A percentile compares a stretch with the other conserved stretches of the same genome.
phyloP scores from a whole-genome alignment of 805 yeast species.

The Lachancea cidri region DNA sequence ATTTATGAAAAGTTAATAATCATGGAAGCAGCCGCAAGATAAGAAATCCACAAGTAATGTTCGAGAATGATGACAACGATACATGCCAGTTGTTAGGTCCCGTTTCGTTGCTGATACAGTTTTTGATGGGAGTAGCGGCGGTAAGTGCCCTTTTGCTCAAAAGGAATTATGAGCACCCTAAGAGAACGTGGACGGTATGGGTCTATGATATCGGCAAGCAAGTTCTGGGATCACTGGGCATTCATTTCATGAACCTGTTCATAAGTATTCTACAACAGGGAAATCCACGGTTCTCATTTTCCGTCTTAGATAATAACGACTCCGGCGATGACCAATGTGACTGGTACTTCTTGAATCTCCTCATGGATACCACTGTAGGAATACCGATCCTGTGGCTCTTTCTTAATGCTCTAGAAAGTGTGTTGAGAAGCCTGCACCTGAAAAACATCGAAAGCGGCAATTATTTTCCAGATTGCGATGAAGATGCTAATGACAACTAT shows the following conservation, averaged over 20 bases:
- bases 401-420: slow-evolving; percentile 47
- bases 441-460: slow-evolving; percentile 45
- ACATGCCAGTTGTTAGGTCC: slow-evolving; percentile 75
- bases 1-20: too few species aligned
- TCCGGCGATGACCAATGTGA: slow-evolving; percentile 64
- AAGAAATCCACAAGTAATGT: background rate
- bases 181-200: slow-evolving; percentile 89
- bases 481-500: slow-evolving; percentile 6
- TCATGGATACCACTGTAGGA: slow-evolving; percentile 91
- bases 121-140: slow-evolving; percentile 69
- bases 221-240: slow-evolving; percentile 76
- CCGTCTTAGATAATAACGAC: slow-evolving; percentile 2
- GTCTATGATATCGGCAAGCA: slow-evolving; percentile 85
- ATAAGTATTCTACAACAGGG: slow-evolving; percentile 54
- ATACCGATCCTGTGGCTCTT: slow-evolving; percentile 70
- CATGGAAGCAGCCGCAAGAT: too few species aligned
- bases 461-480: slow-evolving; percentile 22
- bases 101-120: slow-evolving; percentile 75
- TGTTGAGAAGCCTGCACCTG: slow-evolving; percentile 30
- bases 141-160: slow-evolving; percentile 68
- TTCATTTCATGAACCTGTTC: slow-evolving; percentile 72
- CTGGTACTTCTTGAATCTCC: slow-evolving; percentile 86
- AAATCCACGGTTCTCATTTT: slow-evolving; percentile 12
- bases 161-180: slow-evolving; percentile 73
- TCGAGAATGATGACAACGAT: slow-evolving; percentile 7